A percentile compares a stretch with the other conserved stretches of the same genome.
These are phyloP conservation scores for Populus davidiana DNA, from an alignment of 345 rosid genomes.

Conservation along the genomic window DNA sequence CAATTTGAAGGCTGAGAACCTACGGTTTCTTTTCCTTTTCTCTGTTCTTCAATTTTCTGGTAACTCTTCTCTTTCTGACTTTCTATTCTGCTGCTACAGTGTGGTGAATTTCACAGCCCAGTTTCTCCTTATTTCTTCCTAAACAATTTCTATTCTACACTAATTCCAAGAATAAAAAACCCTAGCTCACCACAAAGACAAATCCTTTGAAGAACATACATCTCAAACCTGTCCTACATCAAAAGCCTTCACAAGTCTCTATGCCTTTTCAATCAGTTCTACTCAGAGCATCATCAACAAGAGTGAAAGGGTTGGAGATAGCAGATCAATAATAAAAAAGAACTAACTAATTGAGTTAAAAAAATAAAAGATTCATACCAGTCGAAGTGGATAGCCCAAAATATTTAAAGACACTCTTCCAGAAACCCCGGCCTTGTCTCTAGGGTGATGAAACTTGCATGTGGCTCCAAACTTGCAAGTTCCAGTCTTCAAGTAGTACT, in stretches of 20 bases:
- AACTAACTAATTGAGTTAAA: constrained; percentile 4
- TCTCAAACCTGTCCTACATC: not conserved
- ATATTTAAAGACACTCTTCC: constrained; percentile 86
- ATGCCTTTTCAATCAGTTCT: not conserved
- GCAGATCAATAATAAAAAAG: not conserved
- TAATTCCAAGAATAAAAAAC: not conserved
- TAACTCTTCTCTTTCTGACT: not conserved
- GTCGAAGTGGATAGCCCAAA: constrained; percentile 90
- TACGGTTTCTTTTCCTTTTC: not conserved
- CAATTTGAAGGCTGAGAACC: not conserved
- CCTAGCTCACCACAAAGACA: not conserved
- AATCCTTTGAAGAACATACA: not conserved
- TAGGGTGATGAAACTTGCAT: constrained; percentile 99
- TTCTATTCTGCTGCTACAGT: not conserved
- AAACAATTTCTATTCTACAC: not conserved
- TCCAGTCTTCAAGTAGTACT: constrained; percentile 97
- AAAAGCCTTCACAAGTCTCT: not conserved
- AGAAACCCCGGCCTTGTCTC: constrained; percentile 89
- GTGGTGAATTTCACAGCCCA: not conserved
- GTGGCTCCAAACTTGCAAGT: constrained; percentile 99
- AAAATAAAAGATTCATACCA: constrained; percentile 43
- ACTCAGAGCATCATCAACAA: not conserved
- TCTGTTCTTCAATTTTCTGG: not conserved
- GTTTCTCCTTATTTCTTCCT: not conserved
- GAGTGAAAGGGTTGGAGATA: not conserved